phyloP scores from a whole-genome alignment of 2,329 filamentous ascomycete genomes.

The Aspergillus costaricaensis region DNA sequence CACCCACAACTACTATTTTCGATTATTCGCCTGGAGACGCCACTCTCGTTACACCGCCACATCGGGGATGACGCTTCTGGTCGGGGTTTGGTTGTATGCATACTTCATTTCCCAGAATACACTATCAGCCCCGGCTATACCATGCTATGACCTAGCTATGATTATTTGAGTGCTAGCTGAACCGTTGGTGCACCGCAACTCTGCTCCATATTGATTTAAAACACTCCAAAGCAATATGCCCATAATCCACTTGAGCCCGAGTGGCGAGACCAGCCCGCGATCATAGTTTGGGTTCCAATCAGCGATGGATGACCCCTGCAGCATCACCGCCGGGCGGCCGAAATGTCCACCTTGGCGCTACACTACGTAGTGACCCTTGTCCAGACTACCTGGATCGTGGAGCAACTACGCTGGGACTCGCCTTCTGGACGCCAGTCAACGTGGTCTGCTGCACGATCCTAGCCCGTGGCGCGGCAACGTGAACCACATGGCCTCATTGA shows the following conservation, averaged over 20 bases:
- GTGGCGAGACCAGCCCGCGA: not conserved
- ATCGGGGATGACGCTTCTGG: not conserved
- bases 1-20: not conserved
- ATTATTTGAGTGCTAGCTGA: not conserved
- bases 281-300: not conserved
- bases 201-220: not conserved
- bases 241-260: not conserved
- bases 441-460: not conserved
- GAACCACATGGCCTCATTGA: not conserved
- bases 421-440: not conserved
- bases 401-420: not conserved
- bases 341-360: not conserved
- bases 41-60: not conserved
- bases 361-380: not conserved
- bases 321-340: not conserved
- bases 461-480: not conserved
- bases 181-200: not conserved
- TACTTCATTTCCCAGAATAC: not conserved
- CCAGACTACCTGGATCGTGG: not conserved
- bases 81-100: too few species aligned
- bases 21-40: not conserved
- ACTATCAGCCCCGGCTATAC: not conserved
- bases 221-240: not conserved
- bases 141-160: too few species aligned
- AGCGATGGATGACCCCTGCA: not conserved